Percentiles rank a stretch among this genome's conserved stretches.
phyloP scores from a whole-genome alignment of 257 asterid species.

The Solanum lycopersicoides region DNA sequence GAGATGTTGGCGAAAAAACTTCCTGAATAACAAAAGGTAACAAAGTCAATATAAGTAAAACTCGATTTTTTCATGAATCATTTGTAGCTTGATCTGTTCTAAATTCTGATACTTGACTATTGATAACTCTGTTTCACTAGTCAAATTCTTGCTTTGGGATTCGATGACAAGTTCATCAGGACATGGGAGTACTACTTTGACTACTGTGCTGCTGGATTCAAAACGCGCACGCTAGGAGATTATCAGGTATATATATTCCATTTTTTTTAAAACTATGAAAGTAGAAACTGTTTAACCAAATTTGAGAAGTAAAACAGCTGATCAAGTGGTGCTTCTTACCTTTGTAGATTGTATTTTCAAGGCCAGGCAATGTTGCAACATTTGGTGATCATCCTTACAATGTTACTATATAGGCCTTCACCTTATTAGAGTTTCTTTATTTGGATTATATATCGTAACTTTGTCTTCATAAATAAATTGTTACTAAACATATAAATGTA shows the following conservation, averaged over 20 bases:
- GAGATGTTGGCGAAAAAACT: slow-evolving; percentile 68
- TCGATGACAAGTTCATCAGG: slow-evolving; percentile 77
- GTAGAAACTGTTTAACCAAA: too few relatives aligned
- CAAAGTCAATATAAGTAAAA: background rate
- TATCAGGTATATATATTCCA: background rate
- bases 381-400: too few relatives aligned
- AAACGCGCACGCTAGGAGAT: slow-evolving; percentile 19
- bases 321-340: background rate
- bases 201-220: slow-evolving; percentile 67
- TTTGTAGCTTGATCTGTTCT: too few relatives aligned
- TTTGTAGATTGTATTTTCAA: background rate
- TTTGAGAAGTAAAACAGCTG: background rate
- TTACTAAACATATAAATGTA: too few relatives aligned
- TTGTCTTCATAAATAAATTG: too few relatives aligned
- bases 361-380: too few relatives aligned
- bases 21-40: background rate
- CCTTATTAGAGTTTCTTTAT: too few relatives aligned
- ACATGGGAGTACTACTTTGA: slow-evolving; percentile 95
- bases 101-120: background rate
- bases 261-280: too few relatives aligned
- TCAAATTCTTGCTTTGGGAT: slow-evolving; percentile 58
- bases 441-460: too few relatives aligned
- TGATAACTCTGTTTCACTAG: slow-evolving; percentile 10
- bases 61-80: too few relatives aligned
- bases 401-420: too few relatives aligned